Percentiles rank a stretch among this genome's conserved stretches.
Conservation (phyloP, 495 filamentous ascomycete species). For the Recurvomyces mirabilis region DNA sequence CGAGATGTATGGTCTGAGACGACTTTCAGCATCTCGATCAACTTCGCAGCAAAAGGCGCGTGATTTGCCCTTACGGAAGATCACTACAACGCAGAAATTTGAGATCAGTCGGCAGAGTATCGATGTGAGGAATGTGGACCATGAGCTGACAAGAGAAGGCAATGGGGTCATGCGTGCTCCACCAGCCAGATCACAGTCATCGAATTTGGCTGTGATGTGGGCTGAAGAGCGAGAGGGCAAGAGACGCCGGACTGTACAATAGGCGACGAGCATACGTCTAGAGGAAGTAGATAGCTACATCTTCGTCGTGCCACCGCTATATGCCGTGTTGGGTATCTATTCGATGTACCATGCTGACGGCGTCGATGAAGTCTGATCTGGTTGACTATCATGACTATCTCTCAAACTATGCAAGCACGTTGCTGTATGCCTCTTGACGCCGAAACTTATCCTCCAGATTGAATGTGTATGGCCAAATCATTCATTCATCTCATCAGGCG, state of each 20-base stretch:
- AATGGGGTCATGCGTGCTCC: background rate
- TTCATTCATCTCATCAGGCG: background rate
- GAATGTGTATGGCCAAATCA: too few relatives aligned
- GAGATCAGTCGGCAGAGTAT: too few relatives aligned
- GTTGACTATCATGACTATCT: too few relatives aligned
- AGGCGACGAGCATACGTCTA: background rate
- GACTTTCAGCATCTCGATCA: background rate
- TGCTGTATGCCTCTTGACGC: background rate
- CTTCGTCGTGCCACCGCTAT: too few relatives aligned
- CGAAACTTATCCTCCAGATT: too few relatives aligned
- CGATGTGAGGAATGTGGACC: too few relatives aligned
- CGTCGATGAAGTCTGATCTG: too few relatives aligned
- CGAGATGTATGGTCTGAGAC: background rate
- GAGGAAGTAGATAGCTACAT: too few relatives aligned
- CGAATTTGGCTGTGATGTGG: slow-evolving; percentile 5
- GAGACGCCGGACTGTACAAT: background rate
- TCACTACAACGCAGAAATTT: too few relatives aligned
- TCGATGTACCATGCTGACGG: too few relatives aligned
- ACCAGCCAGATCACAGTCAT: background rate
- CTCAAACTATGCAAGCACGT: too few relatives aligned
- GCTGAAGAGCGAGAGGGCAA: slow-evolving; percentile 1
- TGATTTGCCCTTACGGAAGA: slow-evolving; percentile 2
- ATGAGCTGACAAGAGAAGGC: background rate
- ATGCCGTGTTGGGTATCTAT: too few relatives aligned
- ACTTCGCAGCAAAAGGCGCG: slow-evolving; percentile 3